phyloP scores from a whole-genome alignment of 306 rosid species.

The Mucuna pruriens region DNA sequence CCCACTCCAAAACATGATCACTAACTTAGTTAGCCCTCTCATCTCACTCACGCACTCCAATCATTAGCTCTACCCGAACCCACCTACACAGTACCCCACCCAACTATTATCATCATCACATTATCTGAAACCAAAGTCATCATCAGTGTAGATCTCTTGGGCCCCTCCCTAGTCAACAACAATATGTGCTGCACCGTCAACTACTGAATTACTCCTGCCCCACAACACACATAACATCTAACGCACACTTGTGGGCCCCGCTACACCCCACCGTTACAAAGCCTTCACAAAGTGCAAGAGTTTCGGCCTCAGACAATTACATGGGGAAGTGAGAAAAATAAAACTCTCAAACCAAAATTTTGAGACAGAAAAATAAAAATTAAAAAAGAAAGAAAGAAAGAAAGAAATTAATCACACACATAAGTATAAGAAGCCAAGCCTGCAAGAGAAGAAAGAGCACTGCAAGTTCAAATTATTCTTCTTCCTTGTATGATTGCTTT shows the following conservation, averaged over 20 bases:
- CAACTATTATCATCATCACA: background rate
- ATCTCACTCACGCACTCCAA: background rate
- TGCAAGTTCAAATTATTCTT: constrained; percentile 84
- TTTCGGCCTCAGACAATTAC: background rate
- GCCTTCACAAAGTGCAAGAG: constrained; percentile 13
- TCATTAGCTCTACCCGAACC: background rate
- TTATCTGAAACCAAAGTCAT: constrained; percentile 7
- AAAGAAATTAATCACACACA: constrained; percentile 3
- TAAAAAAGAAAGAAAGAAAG: background rate
- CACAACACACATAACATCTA: background rate
- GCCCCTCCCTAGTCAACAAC: constrained; percentile 14
- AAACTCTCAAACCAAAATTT: background rate
- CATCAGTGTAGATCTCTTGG: constrained; percentile 38
- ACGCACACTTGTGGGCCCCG: no score
- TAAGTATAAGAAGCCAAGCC: constrained; percentile 45
- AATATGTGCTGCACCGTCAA: constrained; percentile 1
- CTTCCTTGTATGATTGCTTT: constrained; percentile 70
- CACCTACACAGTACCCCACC: background rate
- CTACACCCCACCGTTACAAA: constrained; percentile 56
- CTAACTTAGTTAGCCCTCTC: constrained; percentile 23
- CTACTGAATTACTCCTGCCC: constrained; percentile 27
- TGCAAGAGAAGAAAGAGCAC: constrained; percentile 56
- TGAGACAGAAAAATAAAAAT: background rate
- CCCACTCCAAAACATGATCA: constrained; percentile 25
- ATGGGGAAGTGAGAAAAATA: constrained; percentile 28